phyloP scores from a whole-genome alignment of 2,329 filamentous ascomycete genomes.

The Nothophaeocryptopus gaeumannii region DNA sequence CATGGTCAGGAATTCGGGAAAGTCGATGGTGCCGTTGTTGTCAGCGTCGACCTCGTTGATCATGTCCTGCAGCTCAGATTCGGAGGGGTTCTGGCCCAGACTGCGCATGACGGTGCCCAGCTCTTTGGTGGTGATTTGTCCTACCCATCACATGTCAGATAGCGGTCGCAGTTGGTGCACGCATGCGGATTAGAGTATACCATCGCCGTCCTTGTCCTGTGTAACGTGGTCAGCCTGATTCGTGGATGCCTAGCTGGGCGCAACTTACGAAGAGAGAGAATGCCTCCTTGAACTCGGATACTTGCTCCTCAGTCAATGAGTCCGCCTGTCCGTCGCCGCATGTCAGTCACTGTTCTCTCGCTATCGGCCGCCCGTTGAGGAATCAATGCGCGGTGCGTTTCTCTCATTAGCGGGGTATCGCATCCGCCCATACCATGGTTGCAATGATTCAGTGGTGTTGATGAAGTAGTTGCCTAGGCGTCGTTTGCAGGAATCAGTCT shows the following conservation, averaged over 20 bases:
- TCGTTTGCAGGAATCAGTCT: no score
- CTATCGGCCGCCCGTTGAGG: not conserved
- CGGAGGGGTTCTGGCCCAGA: conserved; percentile 61
- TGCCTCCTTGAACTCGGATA: conserved; percentile 99
- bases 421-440: conserved; percentile 27
- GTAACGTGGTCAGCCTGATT: conserved; percentile 21
- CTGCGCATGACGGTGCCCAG: conserved; percentile 63
- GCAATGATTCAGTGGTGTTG: not conserved
- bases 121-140: conserved; percentile 63
- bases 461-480: not conserved
- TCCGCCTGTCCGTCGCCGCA: conserved; percentile 66
- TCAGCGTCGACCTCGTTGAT: conserved; percentile 66
- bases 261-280: conserved; percentile 98
- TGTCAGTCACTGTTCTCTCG: conserved; percentile 16
- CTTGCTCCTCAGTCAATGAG: conserved; percentile 98
- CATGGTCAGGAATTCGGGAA: conserved; percentile 65
- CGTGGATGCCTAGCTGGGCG: conserved; percentile 5
- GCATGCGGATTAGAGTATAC: conserved; percentile 33
- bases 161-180: not conserved
- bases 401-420: conserved; percentile 23
- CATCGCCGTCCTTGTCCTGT: conserved; percentile 60
- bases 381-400: conserved; percentile 2
- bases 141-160: conserved; percentile 34
- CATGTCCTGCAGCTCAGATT: conserved; percentile 63
- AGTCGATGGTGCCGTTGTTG: conserved; percentile 64